Conservation (phyloP, 1,139 yeast genomes). For the Maudiozyma humilis region DNA sequence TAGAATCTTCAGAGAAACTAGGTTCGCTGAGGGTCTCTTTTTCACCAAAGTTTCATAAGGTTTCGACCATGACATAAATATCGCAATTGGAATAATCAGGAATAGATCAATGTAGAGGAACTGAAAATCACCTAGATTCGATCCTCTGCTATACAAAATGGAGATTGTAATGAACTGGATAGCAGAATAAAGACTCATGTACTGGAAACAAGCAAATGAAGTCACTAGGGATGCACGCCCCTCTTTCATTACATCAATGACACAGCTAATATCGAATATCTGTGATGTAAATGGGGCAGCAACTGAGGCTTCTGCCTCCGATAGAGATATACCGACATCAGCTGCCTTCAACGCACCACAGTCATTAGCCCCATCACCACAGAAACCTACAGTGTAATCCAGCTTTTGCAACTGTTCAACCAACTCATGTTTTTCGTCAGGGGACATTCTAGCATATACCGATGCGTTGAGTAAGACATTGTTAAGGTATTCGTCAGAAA, state of each 20-base stretch:
- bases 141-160: slow-evolving; percentile 76
- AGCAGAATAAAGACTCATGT: slow-evolving; percentile 94
- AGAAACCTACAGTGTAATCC: slow-evolving; percentile 91
- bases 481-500: slow-evolving; percentile 38
- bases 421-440: slow-evolving; percentile 94
- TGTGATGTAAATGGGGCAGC: slow-evolving; percentile 97
- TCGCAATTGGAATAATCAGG: slow-evolving; percentile 85
- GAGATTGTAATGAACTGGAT: slow-evolving; percentile 87
- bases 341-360: slow-evolving; percentile 98
- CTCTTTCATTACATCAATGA: slow-evolving; percentile 79
- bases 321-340: slow-evolving; percentile 88
- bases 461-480: slow-evolving; percentile 64
- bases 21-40: slow-evolving; percentile 88
- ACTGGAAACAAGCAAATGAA: slow-evolving; percentile 92
- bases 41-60: slow-evolving; percentile 54
- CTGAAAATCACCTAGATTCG: slow-evolving; percentile 96
- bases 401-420: slow-evolving; percentile 77
- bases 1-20: slow-evolving; percentile 80
- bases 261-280: slow-evolving; percentile 84
- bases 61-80: slow-evolving; percentile 95
- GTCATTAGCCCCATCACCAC: slow-evolving; percentile 97
- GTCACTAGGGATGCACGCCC: slow-evolving; percentile 94
- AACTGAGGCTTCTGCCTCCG: slow-evolving; percentile 97
- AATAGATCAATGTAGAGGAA: slow-evolving; percentile 87
- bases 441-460: slow-evolving; percentile 94